Base-by-base conservation (phyloP, 140 eudicot species). In the Bidens hawaiensis region DNA sequence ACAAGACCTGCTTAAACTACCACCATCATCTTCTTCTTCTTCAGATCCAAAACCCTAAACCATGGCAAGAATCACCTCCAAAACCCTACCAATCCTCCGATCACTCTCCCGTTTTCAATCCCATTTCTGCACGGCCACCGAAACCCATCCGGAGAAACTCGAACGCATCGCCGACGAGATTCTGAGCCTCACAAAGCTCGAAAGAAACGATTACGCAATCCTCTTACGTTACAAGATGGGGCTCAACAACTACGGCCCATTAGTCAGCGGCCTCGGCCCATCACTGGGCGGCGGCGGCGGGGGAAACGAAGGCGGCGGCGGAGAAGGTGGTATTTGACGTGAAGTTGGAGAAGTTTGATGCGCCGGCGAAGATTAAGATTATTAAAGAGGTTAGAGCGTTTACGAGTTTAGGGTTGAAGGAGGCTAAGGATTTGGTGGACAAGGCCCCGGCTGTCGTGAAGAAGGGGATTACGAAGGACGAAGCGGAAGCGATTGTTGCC, bases 361-460 rank as follows among this genome's bases (percentile, higher is more conserved):
- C 97, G 6, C 78, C 88, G 11, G 33, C 93, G 56, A 89, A 86
- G 81, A 82, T 89, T 21, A 89, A 89, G 67, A 82, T 89, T 43
- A 89, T 89, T 23, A 86, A 89, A 74, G 97, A 85, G 55, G 89
- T 89, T 24, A 83, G 97, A 77, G 33, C 64, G 19, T 80, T 80
- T 65, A 89, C 95, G 22, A 89, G 81, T 62, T 77, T 89, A 58
- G 97, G 97, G n/a, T 73, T 89, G 63, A 89, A 89, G 72, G 97
- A 89, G 66, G 95, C 97, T 4, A 89, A 89, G 25, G 97, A 83
- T 65, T 70, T 89, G 80, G 97, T 89, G 59, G 97, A 89, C 70
- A 89, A 89, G 68, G 82, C 71, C 4, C 95, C 97, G 1, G 74
- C 62, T 3, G 91, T 86, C 18, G 83, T 89, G 48, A 89, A 83